A percentile compares a stretch with the other conserved stretches of the same genome.
Evolutionary conservation across 2,329 filamentous ascomycete genomes (phyloP).

Genomic region (Samsoniella hepiali): DNA sequence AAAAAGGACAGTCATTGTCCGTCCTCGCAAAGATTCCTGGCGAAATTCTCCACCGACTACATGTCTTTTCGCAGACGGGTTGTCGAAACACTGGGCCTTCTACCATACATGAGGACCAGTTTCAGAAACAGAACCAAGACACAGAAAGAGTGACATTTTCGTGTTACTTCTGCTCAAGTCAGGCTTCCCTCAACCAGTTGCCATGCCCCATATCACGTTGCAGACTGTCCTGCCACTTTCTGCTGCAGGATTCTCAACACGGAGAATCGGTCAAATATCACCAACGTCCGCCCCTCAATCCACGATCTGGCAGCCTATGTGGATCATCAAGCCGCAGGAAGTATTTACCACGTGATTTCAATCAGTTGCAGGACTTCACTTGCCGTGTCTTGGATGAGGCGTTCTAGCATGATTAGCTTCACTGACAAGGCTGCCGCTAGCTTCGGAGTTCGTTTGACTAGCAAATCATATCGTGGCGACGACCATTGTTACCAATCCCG

Average conservation of each 20-base stretch:
- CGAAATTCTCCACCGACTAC: neutral
- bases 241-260: neutral
- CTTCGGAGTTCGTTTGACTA: neutral
- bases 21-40: too few relatives aligned
- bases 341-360: constrained; percentile 4
- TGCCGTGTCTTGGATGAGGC: neutral
- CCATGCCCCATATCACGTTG: neutral
- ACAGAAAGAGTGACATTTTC: neutral
- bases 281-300: neutral
- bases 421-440: neutral
- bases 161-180: neutral
- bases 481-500: neutral
- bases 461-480: neutral
- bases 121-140: neutral
- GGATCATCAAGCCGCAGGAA: constrained; percentile 6
- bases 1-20: too few relatives aligned
- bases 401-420: neutral
- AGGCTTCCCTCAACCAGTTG: neutral
- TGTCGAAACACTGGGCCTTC: too few relatives aligned
- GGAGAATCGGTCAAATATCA: neutral
- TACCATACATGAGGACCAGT: too few relatives aligned
- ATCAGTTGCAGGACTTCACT: neutral
- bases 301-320: constrained; percentile 8
- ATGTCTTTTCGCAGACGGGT: neutral
- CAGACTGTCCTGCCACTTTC: neutral